Percentiles rank a stretch among this genome's conserved stretches.
Evolutionary conservation across 768 basidiomycete genomes (phyloP).

Genomic region (Pleurotus djamor): DNA sequence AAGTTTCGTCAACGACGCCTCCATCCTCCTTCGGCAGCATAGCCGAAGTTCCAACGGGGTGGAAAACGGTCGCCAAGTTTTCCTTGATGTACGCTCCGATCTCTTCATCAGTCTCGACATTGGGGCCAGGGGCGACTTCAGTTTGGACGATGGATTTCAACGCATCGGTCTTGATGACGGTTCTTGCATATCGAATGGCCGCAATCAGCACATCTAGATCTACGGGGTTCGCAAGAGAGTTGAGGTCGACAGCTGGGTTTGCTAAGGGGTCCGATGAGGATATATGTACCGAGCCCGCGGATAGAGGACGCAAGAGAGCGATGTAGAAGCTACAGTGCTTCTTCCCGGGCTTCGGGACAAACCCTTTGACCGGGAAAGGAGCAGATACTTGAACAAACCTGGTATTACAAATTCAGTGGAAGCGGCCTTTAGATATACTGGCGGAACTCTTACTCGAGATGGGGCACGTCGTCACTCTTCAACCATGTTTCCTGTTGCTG

Average conservation of each 20-base stretch:
- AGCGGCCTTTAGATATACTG: not conserved
- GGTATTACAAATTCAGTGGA: not conserved
- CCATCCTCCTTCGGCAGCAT: constrained; percentile 26
- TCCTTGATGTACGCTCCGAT: constrained; percentile 11
- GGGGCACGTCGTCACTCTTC: constrained; percentile 6
- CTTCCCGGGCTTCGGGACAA: constrained; percentile 12
- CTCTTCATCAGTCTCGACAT: constrained; percentile 9
- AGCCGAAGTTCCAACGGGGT: constrained; percentile 22
- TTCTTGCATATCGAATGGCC: constrained; percentile 19
- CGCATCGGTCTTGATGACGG: constrained; percentile 8
- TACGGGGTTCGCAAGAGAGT: constrained; percentile 26
- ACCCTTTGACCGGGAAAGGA: constrained; percentile 7
- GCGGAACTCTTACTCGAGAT: constrained; percentile 15
- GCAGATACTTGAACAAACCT: constrained; percentile 9
- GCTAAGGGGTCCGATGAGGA: constrained; percentile 34
- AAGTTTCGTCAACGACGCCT: constrained; percentile 16
- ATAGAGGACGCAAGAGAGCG: constrained; percentile 30
- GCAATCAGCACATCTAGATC: constrained; percentile 17
- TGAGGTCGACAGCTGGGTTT: constrained; percentile 40
- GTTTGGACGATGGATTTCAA: constrained; percentile 1
- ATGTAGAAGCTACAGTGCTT: constrained; percentile 16
- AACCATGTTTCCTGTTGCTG: constrained; percentile 7
- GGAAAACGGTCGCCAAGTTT: constrained; percentile 8
- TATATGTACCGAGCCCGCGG: constrained; percentile 38
- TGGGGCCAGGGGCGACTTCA: constrained; percentile 14